These are phyloP conservation scores for Anisodus tanguticus DNA, from an alignment of 257 asterid species.

Conservation along the genomic window DNA sequence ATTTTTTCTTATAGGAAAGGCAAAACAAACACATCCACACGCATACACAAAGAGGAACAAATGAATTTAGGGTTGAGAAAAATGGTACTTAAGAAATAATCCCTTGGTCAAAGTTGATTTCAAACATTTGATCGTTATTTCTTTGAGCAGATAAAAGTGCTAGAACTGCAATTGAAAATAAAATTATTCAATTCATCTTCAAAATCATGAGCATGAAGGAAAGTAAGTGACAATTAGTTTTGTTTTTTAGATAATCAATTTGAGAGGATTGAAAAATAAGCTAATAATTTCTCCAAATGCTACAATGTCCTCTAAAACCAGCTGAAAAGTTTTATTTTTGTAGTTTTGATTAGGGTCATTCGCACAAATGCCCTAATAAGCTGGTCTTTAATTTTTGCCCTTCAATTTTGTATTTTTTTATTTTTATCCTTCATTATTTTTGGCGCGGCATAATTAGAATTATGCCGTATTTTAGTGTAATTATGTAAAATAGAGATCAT, in stretches of 20 bases:
- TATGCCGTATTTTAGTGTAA: too few species aligned
- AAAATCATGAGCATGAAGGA: background rate
- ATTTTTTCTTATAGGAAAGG: background rate
- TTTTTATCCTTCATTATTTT: too few species aligned
- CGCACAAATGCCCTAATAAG: too few species aligned
- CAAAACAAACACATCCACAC: too few species aligned
- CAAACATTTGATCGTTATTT: background rate
- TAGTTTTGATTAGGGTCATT: background rate
- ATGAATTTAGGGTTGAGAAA: too few species aligned
- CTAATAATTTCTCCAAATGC: background rate
- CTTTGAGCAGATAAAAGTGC: background rate
- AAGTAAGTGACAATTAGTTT: background rate
- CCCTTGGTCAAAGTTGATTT: background rate
- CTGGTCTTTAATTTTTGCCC: too few species aligned
- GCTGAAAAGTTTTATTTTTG: background rate
- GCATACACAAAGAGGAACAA: background rate
- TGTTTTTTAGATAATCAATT: background rate
- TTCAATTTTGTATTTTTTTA: too few species aligned
- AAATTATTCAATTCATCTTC: background rate
- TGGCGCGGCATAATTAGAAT: too few species aligned
- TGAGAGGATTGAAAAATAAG: background rate
- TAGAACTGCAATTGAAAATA: background rate
- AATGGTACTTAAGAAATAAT: too few species aligned
- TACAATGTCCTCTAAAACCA: background rate
- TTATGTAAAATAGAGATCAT: too few species aligned